A percentile compares a stretch with the other conserved stretches of the same genome.
phyloP scores from a whole-genome alignment of 352 stramenopile genomes.

The Phytopythium oedochilum region DNA sequence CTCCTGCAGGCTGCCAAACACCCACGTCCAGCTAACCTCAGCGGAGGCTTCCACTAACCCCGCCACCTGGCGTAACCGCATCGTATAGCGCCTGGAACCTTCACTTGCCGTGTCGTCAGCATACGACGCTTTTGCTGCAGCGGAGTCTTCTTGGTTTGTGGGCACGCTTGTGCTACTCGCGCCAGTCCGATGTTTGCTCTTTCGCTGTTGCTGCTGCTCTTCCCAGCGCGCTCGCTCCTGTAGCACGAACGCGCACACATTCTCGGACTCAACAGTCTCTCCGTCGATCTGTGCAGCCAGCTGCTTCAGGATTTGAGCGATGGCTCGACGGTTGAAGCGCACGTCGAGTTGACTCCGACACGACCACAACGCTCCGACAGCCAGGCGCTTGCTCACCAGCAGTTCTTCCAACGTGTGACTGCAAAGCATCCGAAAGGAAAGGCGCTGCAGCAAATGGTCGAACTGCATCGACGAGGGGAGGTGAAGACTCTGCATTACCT shows the following conservation, averaged over 20 bases:
- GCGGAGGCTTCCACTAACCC: constrained; percentile 25
- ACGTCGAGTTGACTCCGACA: constrained; percentile 50
- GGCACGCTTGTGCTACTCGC: not conserved
- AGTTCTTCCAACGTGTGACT: constrained; percentile 59
- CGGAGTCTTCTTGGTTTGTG: not conserved
- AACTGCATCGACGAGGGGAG: constrained; percentile 60
- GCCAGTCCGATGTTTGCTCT: not conserved
- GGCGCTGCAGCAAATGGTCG: constrained; percentile 42
- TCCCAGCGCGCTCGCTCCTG: constrained; percentile 16
- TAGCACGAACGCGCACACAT: constrained; percentile 33
- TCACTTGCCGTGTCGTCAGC: no score
- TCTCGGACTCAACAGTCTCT: constrained; percentile 17
- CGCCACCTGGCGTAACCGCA: constrained; percentile 19
- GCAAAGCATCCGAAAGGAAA: constrained; percentile 37
- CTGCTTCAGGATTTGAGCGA: constrained; percentile 47
- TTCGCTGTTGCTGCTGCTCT: constrained; percentile 7
- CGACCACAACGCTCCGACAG: constrained; percentile 39
- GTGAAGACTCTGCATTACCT: constrained; percentile 45
- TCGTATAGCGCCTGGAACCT: not conserved
- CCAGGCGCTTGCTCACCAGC: constrained; percentile 52
- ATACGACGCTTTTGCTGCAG: not conserved
- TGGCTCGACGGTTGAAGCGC: constrained; percentile 48
- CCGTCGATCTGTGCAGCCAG: constrained; percentile 32
- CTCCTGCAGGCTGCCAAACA: constrained; percentile 24
- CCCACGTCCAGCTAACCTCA: constrained; percentile 37